Percentiles rank a stretch among this genome's conserved stretches.
Evolutionary conservation across 192 early-diverging fungal species (phyloP).

Genomic region (Coemansia sp.): DNA sequence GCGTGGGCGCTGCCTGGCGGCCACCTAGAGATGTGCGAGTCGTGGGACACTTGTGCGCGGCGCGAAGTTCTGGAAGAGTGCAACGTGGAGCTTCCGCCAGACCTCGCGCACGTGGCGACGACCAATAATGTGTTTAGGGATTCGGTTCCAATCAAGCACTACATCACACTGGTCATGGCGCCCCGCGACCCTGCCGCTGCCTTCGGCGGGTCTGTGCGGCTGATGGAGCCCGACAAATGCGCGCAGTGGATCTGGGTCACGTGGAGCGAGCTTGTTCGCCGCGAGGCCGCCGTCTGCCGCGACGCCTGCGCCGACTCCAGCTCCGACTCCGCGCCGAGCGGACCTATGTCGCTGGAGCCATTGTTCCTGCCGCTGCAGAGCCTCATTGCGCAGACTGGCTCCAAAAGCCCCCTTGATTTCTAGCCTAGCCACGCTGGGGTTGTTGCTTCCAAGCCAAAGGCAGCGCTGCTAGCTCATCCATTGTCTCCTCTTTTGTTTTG

Average conservation of each 20-base stretch:
- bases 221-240: conserved; percentile 28
- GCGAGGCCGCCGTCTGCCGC: neutral
- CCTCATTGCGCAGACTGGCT: conserved; percentile 6
- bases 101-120: neutral
- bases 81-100: neutral
- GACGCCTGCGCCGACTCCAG: conserved; percentile 10
- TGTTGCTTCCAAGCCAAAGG: no score
- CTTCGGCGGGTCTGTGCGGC: neutral
- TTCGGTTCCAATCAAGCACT: conserved; percentile 2
- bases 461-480: no score
- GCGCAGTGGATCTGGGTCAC: conserved; percentile 15
- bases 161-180: conserved; percentile 10
- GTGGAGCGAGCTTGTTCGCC: conserved; percentile 11
- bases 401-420: neutral
- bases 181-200: neutral
- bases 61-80: conserved; percentile 22
- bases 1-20: conserved; percentile 23
- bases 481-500: no score
- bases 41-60: conserved; percentile 9
- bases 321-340: neutral
- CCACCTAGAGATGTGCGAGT: conserved; percentile 23
- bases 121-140: conserved; percentile 15
- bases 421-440: conserved; percentile 2
- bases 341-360: neutral
- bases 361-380: conserved; percentile 15